A percentile compares a stretch with the other conserved stretches of the same genome.
Evolutionary conservation across 345 rosid species (phyloP).

Genomic region (Draba incana): DNA sequence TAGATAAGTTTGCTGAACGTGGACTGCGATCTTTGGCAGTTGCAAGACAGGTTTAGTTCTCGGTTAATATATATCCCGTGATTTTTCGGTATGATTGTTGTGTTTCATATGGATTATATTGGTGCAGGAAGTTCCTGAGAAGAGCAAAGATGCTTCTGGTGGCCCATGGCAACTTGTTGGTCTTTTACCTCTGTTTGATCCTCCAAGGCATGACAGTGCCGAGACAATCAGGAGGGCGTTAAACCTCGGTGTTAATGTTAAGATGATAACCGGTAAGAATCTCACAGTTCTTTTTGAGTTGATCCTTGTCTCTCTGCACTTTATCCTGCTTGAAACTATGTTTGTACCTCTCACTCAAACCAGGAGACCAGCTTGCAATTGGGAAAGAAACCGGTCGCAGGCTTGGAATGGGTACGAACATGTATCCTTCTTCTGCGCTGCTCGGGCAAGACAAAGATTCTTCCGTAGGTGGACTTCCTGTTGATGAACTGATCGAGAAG

Average conservation of each 20-base stretch:
- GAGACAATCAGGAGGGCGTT: slow-evolving; percentile 94
- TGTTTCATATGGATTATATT: slow-evolving; percentile 3
- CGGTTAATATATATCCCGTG: not conserved
- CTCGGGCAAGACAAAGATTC: slow-evolving; percentile 87
- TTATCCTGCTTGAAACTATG: not conserved
- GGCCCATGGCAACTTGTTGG: slow-evolving; percentile 87
- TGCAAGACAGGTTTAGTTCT: slow-evolving; percentile 70
- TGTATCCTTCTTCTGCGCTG: slow-evolving; percentile 91
- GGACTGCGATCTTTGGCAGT: slow-evolving; percentile 91
- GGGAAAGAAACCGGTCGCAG: slow-evolving; percentile 93
- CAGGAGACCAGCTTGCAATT: slow-evolving; percentile 96
- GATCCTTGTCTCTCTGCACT: not conserved
- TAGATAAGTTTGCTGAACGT: slow-evolving; percentile 91
- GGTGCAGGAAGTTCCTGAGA: slow-evolving; percentile 82
- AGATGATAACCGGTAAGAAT: slow-evolving; percentile 83
- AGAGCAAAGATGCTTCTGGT: slow-evolving; percentile 72
- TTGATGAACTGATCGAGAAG: slow-evolving; percentile 89
- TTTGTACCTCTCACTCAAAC: not conserved
- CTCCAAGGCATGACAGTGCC: slow-evolving; percentile 97
- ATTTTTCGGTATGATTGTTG: not conserved
- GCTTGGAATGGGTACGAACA: slow-evolving; percentile 98
- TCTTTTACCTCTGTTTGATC: slow-evolving; percentile 88
- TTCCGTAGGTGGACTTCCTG: slow-evolving; percentile 74
- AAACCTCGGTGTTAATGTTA: slow-evolving; percentile 87
- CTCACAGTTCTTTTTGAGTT: not conserved